Percentiles rank a stretch among this genome's conserved stretches.
phyloP scores from a whole-genome alignment of 2,329 filamentous ascomycete species.

The Fusarium ramigenum region DNA sequence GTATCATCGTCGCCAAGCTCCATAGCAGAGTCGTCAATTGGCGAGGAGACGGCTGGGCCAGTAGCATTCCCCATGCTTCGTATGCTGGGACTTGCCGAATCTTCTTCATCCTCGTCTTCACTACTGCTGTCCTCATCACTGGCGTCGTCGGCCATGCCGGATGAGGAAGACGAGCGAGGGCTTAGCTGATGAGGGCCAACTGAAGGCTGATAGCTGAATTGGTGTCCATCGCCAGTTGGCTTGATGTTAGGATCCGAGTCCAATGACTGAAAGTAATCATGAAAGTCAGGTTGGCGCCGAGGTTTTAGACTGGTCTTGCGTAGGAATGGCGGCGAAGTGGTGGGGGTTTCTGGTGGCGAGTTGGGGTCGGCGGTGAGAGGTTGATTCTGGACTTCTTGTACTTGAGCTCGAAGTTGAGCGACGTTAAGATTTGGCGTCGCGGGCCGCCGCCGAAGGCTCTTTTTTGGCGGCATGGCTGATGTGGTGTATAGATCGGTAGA shows the following conservation, averaged over 20 bases:
- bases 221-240: slow-evolving; percentile 54
- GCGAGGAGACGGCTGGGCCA: slow-evolving; percentile 13
- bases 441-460: slow-evolving; percentile 49
- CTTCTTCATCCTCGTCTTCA: slow-evolving; percentile 37
- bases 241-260: slow-evolving; percentile 53
- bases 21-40: slow-evolving; percentile 22
- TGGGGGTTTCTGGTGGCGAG: slow-evolving; percentile 60
- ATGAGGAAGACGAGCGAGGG: slow-evolving; percentile 49
- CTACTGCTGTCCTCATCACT: slow-evolving; percentile 38
- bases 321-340: slow-evolving; percentile 48
- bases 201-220: slow-evolving; percentile 53
- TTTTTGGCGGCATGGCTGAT: slow-evolving; percentile 46
- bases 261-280: slow-evolving; percentile 45
- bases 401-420: slow-evolving; percentile 28
- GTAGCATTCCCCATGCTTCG: slow-evolving; percentile 40
- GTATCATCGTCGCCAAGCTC: slow-evolving; percentile 26
- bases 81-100: slow-evolving; percentile 42
- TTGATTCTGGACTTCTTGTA: slow-evolving; percentile 37
- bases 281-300: slow-evolving; percentile 46
- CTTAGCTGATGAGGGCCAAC: slow-evolving; percentile 49
- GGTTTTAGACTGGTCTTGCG: slow-evolving; percentile 48
- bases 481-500: slow-evolving; percentile 1
- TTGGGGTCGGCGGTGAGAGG: slow-evolving; percentile 51
- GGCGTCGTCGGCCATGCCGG: slow-evolving; percentile 28
- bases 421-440: slow-evolving; percentile 55